A percentile compares a stretch with the other conserved stretches of the same genome.
Conservation (phyloP, 352 stramenopile genomes). For the Globisporangium parvum region DNA sequence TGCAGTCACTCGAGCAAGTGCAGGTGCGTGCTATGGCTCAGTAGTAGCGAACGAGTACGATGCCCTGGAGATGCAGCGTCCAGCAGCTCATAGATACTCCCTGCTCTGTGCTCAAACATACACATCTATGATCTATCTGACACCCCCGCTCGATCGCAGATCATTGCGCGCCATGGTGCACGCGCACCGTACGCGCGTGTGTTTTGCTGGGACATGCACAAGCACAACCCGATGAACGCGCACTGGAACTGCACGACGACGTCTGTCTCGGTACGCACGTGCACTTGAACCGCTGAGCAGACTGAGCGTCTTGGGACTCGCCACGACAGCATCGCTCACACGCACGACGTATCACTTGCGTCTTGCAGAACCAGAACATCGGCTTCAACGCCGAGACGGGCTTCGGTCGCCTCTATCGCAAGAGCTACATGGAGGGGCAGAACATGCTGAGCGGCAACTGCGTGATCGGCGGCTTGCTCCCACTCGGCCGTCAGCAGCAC, state of each 20-base stretch:
- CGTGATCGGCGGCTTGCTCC: constrained; percentile 63
- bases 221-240: constrained; percentile 68
- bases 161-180: constrained; percentile 73
- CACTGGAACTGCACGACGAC: constrained; percentile 69
- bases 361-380: constrained; percentile 65
- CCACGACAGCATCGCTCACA: too few relatives aligned
- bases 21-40: constrained; percentile 44
- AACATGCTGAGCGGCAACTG: constrained; percentile 80
- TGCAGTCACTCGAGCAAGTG: constrained; percentile 76
- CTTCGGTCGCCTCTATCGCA: constrained; percentile 72
- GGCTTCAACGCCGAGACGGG: constrained; percentile 36
- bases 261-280: constrained; percentile 60
- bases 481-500: constrained; percentile 73
- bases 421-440: constrained; percentile 64
- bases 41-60: too few relatives aligned
- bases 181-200: constrained; percentile 65
- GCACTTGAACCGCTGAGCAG: neutral
- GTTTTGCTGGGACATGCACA: constrained; percentile 70
- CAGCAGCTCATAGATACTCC: too few relatives aligned
- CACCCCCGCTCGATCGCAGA: constrained; percentile 9
- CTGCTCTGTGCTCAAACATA: neutral
- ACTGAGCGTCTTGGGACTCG: too few relatives aligned
- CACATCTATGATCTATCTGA: too few relatives aligned
- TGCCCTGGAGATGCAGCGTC: too few relatives aligned
- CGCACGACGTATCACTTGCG: neutral